Base-by-base conservation (phyloP, 306 rosid genomes). In the Begonia fuchsioides region DNA sequence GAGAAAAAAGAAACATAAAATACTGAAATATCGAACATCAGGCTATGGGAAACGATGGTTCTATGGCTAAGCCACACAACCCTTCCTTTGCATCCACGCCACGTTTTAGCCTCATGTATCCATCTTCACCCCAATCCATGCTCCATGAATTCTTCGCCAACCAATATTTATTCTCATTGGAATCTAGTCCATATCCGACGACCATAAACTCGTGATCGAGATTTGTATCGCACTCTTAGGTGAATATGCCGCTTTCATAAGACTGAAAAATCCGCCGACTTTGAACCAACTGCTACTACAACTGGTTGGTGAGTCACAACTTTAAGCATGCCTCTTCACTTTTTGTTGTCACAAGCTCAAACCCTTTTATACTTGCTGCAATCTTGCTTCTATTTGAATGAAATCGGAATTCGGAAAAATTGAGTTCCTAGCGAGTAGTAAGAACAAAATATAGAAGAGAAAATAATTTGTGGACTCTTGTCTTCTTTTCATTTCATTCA, bases 111-210 rank as follows among this genome's bases (percentile, higher is more conserved):
- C 98, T 71, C 15, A 90, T 67, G 75, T 76, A 90, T 13, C 98
- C 98, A 12, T 69, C 51, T 58, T 90, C 98, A 48, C 94, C 94
- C 98, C 98, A 90, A 52, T 66, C 73, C 0, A 64, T 1, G 43
- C 95, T 94, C 98, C 95, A 90, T 0, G 98, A 90, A 17, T 90
- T 90, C 53, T 72, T 81, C 54, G 82, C 94, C 0, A 16, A 55
- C 95, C 95, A 84, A 53, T 79, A 81, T 50, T 77, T 81, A 18
- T 85, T 81, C 65, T 85, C 95, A 58, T 81, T 85, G 7, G 54
- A 59, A 0, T 84, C 68, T 44, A 66, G 56, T 63, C 98, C 95
- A 32, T 90, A 90, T 0, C 95, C 98, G 15, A 90, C 84, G 11
- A 70, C 58, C 12, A 75, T 90, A 13, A 90, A 94, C 13, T 87